A percentile compares a stretch with the other conserved stretches of the same genome.
Evolutionary conservation across 495 filamentous ascomycete genomes (phyloP).

Genomic region (Penicillium lagena): DNA sequence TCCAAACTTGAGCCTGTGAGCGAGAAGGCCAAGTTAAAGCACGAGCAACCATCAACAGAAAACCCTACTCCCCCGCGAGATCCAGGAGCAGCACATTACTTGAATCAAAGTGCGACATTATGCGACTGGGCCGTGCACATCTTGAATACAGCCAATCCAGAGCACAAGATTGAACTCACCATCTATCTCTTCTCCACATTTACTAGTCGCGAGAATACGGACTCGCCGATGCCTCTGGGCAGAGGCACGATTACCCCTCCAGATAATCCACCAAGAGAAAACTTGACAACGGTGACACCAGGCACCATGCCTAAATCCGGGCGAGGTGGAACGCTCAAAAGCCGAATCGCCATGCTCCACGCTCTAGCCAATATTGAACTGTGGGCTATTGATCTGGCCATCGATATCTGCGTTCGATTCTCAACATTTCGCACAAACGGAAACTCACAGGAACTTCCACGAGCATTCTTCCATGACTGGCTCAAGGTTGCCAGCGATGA

Average conservation of each 20-base stretch:
- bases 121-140: slow-evolving; percentile 49
- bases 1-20: slow-evolving; percentile 39
- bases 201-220: slow-evolving; percentile 28
- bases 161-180: slow-evolving; percentile 48
- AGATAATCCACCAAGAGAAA: slow-evolving; percentile 39
- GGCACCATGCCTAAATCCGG: slow-evolving; percentile 37
- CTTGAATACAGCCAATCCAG: slow-evolving; percentile 42
- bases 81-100: slow-evolving; percentile 21
- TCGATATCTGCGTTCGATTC: slow-evolving; percentile 48
- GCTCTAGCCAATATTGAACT: slow-evolving; percentile 48
- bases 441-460: slow-evolving; percentile 27
- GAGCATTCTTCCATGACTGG: slow-evolving; percentile 49
- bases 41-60: slow-evolving; percentile 17
- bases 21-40: slow-evolving; percentile 45
- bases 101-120: slow-evolving; percentile 38
- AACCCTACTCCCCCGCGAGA: slow-evolving; percentile 9
- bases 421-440: slow-evolving; percentile 38
- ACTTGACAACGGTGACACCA: slow-evolving; percentile 34
- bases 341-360: slow-evolving; percentile 45
- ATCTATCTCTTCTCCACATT: slow-evolving; percentile 42
- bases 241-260: slow-evolving; percentile 30
- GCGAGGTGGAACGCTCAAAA: slow-evolving; percentile 41
- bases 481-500: slow-evolving; percentile 49
- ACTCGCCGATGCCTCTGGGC: slow-evolving; percentile 41
- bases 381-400: slow-evolving; percentile 50